Evolutionary conservation across 768 basidiomycete species (phyloP).

Genomic region (Amanita brunnescens): DNA sequence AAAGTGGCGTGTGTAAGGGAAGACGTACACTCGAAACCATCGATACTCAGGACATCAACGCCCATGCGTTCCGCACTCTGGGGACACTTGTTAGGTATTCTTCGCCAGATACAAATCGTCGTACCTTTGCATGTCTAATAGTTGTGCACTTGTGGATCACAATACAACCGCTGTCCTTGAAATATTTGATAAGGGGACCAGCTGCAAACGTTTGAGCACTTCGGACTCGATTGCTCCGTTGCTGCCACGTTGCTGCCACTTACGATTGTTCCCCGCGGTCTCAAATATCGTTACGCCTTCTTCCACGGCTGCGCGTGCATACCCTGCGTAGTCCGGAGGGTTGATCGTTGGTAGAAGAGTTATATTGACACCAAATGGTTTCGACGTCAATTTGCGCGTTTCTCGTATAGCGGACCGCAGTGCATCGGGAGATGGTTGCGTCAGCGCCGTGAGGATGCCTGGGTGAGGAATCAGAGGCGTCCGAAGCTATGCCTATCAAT

Average conservation of each 20-base stretch:
- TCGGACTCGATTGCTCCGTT: neutral
- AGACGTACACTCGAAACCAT: slow-evolving; percentile 78
- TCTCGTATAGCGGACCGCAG: slow-evolving; percentile 74
- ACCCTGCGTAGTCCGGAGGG: slow-evolving; percentile 85
- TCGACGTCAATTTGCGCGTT: slow-evolving; percentile 57
- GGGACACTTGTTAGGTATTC: neutral
- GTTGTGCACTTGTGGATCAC: slow-evolving; percentile 91
- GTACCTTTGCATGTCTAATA: slow-evolving; percentile 76
- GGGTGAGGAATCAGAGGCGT: neutral
- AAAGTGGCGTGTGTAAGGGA: slow-evolving; percentile 3
- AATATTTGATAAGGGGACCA: slow-evolving; percentile 66
- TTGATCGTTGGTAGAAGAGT: slow-evolving; percentile 84
- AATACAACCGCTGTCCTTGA: slow-evolving; percentile 69
- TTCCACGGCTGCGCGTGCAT: slow-evolving; percentile 72
- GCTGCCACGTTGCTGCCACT: slow-evolving; percentile 21
- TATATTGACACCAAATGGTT: slow-evolving; percentile 81
- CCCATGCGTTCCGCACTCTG: slow-evolving; percentile 61
- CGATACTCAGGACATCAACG: slow-evolving; percentile 84
- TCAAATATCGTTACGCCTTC: slow-evolving; percentile 88
- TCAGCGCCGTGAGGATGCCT: slow-evolving; percentile 83
- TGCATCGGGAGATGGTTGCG: slow-evolving; percentile 79
- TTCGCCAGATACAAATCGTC: neutral
- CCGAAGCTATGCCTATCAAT: slow-evolving; percentile 1
- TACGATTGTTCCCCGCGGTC: slow-evolving; percentile 89
- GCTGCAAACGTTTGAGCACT: slow-evolving; percentile 32